Conservation (phyloP, 2,329 filamentous ascomycete genomes). For the Tolypocladium pustulatum region DNA sequence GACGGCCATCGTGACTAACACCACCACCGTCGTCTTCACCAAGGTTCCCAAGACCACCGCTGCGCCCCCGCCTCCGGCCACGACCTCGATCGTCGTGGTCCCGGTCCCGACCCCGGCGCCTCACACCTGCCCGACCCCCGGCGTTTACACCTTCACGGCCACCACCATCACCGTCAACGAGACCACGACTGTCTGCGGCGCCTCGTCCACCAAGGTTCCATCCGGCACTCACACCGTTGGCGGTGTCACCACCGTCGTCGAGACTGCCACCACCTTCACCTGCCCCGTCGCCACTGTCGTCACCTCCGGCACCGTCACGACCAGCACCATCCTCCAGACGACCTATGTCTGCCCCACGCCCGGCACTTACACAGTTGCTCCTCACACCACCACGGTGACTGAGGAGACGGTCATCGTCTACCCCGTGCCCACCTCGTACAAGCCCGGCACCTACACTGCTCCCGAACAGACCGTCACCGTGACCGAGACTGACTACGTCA, state of each 20-base stretch:
- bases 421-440: conserved; percentile 53
- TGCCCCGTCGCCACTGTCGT: conserved; percentile 60
- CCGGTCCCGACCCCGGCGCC: conserved; percentile 41
- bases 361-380: conserved; percentile 67
- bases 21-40: conserved; percentile 6
- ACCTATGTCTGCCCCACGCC: conserved; percentile 63
- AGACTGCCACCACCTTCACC: conserved; percentile 53
- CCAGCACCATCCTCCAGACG: conserved; percentile 58
- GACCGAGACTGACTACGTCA: conserved; percentile 56
- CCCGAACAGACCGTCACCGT: conserved; percentile 57
- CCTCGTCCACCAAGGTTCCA: conserved; percentile 50
- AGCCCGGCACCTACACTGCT: conserved; percentile 63
- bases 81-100: conserved; percentile 32
- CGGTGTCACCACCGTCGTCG: conserved; percentile 62
- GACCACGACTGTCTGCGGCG: conserved; percentile 56
- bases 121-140: conserved; percentile 51
- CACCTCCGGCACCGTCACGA: conserved; percentile 46
- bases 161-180: conserved; percentile 58
- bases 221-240: conserved; percentile 58
- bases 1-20: conserved; percentile 12
- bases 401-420: conserved; percentile 48
- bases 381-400: conserved; percentile 51
- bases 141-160: conserved; percentile 66
- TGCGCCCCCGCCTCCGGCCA: conserved; percentile 16
- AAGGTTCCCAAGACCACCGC: conserved; percentile 1